phyloP scores from a whole-genome alignment of 768 basidiomycete species.

The Leccinum boreale region DNA sequence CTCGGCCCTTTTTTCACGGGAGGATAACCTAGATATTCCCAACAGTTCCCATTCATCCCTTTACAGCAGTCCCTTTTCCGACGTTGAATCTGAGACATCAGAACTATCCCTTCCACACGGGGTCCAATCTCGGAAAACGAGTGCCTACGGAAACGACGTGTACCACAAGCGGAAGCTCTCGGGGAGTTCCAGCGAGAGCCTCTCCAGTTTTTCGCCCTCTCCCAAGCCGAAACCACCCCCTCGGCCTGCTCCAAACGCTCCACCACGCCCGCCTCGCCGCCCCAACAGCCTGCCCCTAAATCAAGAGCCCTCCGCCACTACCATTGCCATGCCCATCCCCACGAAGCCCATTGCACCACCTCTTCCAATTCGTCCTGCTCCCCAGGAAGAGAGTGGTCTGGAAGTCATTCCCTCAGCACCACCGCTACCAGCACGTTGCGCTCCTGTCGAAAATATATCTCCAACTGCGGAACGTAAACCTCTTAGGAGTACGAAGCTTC shows the following conservation, averaged over 20 bases:
- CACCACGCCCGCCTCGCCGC: slow-evolving; percentile 23
- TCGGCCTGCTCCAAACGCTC: slow-evolving; percentile 15
- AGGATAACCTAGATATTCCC: slow-evolving; percentile 21
- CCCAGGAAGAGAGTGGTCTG: slow-evolving; percentile 6
- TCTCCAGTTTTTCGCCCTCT: slow-evolving; percentile 6
- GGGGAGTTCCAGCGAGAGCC: slow-evolving; percentile 23
- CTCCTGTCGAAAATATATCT: slow-evolving; percentile 20
- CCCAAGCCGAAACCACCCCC: slow-evolving; percentile 22
- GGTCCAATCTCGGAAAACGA: slow-evolving; percentile 5
- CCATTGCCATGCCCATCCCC: slow-evolving; percentile 6
- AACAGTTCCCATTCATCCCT: slow-evolving; percentile 21
- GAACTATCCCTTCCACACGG: slow-evolving; percentile 16
- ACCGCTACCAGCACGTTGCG: slow-evolving; percentile 38
- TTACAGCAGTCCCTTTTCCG: slow-evolving; percentile 28
- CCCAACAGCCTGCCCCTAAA: not conserved
- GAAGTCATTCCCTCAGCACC: slow-evolving; percentile 16
- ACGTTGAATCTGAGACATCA: slow-evolving; percentile 28
- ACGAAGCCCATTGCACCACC: slow-evolving; percentile 31
- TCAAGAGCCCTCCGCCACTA: not conserved
- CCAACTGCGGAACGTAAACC: slow-evolving; percentile 25
- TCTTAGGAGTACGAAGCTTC: slow-evolving; percentile 40
- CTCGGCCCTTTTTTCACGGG: slow-evolving; percentile 17
- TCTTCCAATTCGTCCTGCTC: slow-evolving; percentile 38
- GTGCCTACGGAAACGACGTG: not conserved
- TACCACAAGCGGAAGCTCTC: slow-evolving; percentile 13